Evolutionary conservation across 345 rosid genomes (phyloP), one percentile per base, ranked within the genome.

Genomic region (Durio zibethinus): DNA sequence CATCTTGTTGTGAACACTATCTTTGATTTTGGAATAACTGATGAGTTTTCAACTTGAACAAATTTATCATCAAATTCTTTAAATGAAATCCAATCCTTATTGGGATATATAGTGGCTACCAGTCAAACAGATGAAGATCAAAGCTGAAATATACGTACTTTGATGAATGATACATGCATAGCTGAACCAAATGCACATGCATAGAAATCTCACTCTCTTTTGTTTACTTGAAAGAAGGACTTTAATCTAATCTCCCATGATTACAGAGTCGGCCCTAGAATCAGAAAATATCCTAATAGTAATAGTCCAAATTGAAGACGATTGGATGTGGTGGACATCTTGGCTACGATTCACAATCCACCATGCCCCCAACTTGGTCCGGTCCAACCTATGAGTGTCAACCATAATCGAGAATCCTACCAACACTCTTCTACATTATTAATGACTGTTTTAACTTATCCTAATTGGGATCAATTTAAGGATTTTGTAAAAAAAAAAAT

Each of bases 371-470:
- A 81, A 75, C 80, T 70, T 77, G 78, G 83, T 80, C 80, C 47
- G 67, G 82, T 85, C 85, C 84, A 86, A 82, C 84, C 74, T 83
- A 80, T 73, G 59, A 71, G 50, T 69, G 57, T 40, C 56, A 45
- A 47, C 73, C 40, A 45, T 15, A 85, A 69, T 77, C 82, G n/a
- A 75, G 70, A 75, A 75, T 63, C 78, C 33, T 75, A 75, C 78
- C 78, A 33, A 8, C 76, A 33, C 35, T 73, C 27, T 54, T 56
- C 21, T 73, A n/a, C 47, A 45, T 75, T 65, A 45, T 75, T 65
- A 25, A 57, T 40, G 66, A 52, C 63, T 61, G n/a, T 36, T 1
- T n/a, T 48, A 60, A 38, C 45, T 75, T 80, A 70, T 76, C 60
- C 38, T 76, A 76, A 52, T 70, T 62, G 50, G 48, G 43, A 5